Evolutionary conservation across 768 basidiomycete genomes (phyloP).

Genomic region (Xerocomus potaroensis): DNA sequence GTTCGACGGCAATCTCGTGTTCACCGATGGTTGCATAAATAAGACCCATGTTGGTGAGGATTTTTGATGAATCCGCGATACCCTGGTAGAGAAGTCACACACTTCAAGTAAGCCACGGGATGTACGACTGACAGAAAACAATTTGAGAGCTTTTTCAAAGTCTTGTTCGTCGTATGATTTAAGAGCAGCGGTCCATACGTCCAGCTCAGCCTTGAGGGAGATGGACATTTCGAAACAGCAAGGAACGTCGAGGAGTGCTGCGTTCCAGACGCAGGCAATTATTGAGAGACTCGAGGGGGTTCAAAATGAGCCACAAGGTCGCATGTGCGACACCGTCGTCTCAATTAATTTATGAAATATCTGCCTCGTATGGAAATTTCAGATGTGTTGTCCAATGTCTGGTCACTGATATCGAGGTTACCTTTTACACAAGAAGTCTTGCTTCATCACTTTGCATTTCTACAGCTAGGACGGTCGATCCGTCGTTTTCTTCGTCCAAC

Average conservation of each 20-base stretch:
- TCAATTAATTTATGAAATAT: background rate
- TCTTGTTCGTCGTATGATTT: conserved; percentile 84
- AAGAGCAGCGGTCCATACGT: conserved; percentile 85
- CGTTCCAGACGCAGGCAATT: conserved; percentile 26
- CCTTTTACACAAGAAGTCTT: too few relatives aligned
- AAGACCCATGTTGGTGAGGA: conserved; percentile 88
- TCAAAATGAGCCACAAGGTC: conserved; percentile 1
- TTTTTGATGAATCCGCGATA: conserved; percentile 86
- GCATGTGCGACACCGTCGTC: background rate
- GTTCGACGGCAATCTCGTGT: conserved; percentile 79
- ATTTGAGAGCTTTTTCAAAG: conserved; percentile 67
- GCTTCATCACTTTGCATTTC: background rate
- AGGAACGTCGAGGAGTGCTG: conserved; percentile 3
- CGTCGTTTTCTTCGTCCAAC: background rate
- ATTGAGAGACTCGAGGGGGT: background rate
- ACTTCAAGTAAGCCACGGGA: background rate
- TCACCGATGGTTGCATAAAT: conserved; percentile 91
- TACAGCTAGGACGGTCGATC: background rate
- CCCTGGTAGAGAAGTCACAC: conserved; percentile 33
- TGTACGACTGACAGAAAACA: conserved; percentile 59
- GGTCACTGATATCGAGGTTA: too few relatives aligned
- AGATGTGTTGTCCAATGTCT: too few relatives aligned
- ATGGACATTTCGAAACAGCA: conserved; percentile 25
- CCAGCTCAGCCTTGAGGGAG: conserved; percentile 72
- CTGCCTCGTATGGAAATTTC: background rate